A percentile compares a stretch with the other conserved stretches of the same genome.
Conservation (phyloP, 1,284 basidiomycete genomes). For the Cystobasidium slooffiae region DNA sequence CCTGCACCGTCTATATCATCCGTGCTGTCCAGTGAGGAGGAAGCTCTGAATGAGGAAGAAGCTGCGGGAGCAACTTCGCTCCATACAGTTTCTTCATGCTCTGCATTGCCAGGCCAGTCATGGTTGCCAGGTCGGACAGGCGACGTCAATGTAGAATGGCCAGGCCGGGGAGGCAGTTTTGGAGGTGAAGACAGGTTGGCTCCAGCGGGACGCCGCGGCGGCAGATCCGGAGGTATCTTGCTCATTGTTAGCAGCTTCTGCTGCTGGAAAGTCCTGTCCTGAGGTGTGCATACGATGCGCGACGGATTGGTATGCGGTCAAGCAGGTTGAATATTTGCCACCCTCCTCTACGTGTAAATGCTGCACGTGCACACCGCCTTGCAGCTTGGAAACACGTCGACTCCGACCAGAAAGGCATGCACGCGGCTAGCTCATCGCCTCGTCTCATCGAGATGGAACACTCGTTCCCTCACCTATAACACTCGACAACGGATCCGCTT, state of each 20-base stretch:
- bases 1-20: no score
- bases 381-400: background rate
- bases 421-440: background rate
- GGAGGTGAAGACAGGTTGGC: background rate
- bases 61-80: no score
- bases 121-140: background rate
- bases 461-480: background rate
- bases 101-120: background rate
- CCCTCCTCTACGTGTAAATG: no score
- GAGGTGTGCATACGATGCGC: no score
- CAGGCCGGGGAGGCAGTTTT: slow-evolving; percentile 7
- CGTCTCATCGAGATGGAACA: background rate
- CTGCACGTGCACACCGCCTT: background rate
- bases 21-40: no score
- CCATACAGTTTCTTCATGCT: background rate
- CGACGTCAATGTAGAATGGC: background rate
- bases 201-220: background rate
- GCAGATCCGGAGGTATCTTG: background rate
- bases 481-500: background rate
- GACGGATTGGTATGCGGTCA: no score
- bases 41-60: no score
- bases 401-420: background rate
- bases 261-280: no score
- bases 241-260: background rate
- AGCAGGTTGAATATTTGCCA: no score